phyloP scores from a whole-genome alignment of 805 yeast genomes.

The Ogataea sp. region DNA sequence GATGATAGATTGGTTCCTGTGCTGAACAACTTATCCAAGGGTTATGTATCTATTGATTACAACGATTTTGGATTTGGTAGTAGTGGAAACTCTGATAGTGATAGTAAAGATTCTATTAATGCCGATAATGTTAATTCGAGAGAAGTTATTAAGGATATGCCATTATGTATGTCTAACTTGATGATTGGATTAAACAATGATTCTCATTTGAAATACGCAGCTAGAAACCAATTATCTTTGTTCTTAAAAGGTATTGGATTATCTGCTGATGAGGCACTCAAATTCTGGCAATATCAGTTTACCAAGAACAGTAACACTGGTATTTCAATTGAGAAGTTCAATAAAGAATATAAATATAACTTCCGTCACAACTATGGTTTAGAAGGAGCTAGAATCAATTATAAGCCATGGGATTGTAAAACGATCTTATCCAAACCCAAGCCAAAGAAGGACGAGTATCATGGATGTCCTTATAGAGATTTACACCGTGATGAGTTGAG shows the following conservation, averaged over 20 bases:
- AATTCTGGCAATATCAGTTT: constrained; percentile 76
- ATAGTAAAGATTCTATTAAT: constrained; percentile 40
- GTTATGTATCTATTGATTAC: constrained; percentile 52
- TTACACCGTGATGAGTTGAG: constrained; percentile 57
- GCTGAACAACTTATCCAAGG: constrained; percentile 66
- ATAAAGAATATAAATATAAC: constrained; percentile 83
- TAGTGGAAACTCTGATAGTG: constrained; percentile 7
- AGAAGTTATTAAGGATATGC: constrained; percentile 57
- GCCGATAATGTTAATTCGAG: constrained; percentile 51
- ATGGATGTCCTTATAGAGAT: constrained; percentile 92
- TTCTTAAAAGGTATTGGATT: constrained; percentile 90
- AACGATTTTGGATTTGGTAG: constrained; percentile 9
- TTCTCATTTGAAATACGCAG: constrained; percentile 74
- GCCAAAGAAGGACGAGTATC: constrained; percentile 60
- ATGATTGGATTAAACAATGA: constrained; percentile 50
- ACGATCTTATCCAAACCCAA: constrained; percentile 66
- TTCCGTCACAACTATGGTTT: constrained; percentile 86
- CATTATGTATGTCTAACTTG: constrained; percentile 69
- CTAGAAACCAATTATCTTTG: constrained; percentile 77
- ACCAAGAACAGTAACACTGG: constrained; percentile 36
- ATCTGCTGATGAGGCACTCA: constrained; percentile 76
- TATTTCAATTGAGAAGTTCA: constrained; percentile 64
- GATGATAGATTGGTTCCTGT: constrained; percentile 86
- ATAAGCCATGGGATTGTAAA: constrained; percentile 79
- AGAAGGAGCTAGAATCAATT: constrained; percentile 77